Evolutionary conservation across 1,139 yeast genomes (phyloP), one percentile per base, ranked within the genome.

Genomic region (Insectozyma bohioensis): DNA sequence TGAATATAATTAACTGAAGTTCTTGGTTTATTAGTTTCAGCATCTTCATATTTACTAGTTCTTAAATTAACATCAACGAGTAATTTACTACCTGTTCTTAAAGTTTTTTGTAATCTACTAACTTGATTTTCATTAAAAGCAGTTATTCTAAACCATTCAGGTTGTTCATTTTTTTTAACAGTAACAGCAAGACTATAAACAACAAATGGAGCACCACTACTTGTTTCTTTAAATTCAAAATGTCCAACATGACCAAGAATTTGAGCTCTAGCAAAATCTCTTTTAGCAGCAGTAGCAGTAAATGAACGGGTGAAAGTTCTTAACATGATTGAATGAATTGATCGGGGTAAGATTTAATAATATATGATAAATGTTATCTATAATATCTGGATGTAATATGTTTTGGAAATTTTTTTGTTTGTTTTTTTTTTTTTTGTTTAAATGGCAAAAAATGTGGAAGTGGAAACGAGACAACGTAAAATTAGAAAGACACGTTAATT

Each of bases 181-280:
- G 64, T 59, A 21, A 69, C 75, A 9, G 74, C 75, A 40, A 69
- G 61, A 11, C 71, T 59, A 51, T 69, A 69, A 36, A 53, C 58
- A 48, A 67, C 54, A 48, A 58, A 68, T 39, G 62, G 65, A 27
- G 43, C 46, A 23, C 71, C 72, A 35, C 56, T 61, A 36, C 53
- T 58, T 40, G 69, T 58, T 53, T 67, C 73, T 44, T 55, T 63
- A 39, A 55, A 47, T 32, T 57, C 49, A 35, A 68, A 59, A 35
- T 42, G 52, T 12, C 74, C 75, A 14, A 69, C 72, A 18, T 64
- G 55, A 15, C 75, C 75, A 32, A 67, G 48, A 42, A 69, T 54
- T 47, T 61, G 67, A 54, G 65, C 61, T 40, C 59, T 63, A 42
- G 75, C 75, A 45, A 67, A 67, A 12, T 63, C 56, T 21, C 39